Evolutionary conservation across 345 rosid genomes (phyloP).

Genomic region (Ceriops decandra): DNA sequence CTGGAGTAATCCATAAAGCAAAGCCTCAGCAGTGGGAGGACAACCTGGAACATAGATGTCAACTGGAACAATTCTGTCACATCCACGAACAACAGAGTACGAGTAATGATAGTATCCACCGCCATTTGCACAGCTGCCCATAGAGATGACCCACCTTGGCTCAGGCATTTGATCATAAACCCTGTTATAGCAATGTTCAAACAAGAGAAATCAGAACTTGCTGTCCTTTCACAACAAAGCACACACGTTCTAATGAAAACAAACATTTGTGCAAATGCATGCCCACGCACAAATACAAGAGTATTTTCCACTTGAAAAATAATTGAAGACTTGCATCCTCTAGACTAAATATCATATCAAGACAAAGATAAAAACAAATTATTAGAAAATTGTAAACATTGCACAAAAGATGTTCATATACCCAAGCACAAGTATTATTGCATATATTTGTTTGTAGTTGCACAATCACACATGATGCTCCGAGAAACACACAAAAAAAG

Average conservation of each 20-base stretch:
- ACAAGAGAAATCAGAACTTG: not conserved
- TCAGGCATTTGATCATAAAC: constrained; percentile 99
- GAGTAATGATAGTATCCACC: constrained; percentile 99
- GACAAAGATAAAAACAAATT: too few species aligned
- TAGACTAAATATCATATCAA: too few species aligned
- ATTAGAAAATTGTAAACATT: too few species aligned
- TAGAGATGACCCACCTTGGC: constrained; percentile 96
- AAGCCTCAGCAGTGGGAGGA: constrained; percentile 97
- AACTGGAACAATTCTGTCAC: constrained; percentile 96
- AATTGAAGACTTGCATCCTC: too few species aligned
- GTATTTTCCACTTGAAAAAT: too few species aligned
- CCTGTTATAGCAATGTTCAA: constrained; percentile 39
- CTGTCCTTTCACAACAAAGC: not conserved
- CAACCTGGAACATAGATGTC: constrained; percentile 97
- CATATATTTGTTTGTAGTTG: too few species aligned
- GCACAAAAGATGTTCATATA: too few species aligned
- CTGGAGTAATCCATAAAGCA: constrained; percentile 90
- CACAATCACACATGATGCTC: too few species aligned
- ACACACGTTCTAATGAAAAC: not conserved
- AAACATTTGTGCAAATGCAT: not conserved
- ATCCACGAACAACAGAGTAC: constrained; percentile 92
- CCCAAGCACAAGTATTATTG: too few species aligned
- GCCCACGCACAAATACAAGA: too few species aligned
- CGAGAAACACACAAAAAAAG: too few species aligned
- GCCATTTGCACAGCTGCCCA: constrained; percentile 99